phyloP scores from a whole-genome alignment of 1,139 yeast genomes.

The Suhomyces yuchorum region DNA sequence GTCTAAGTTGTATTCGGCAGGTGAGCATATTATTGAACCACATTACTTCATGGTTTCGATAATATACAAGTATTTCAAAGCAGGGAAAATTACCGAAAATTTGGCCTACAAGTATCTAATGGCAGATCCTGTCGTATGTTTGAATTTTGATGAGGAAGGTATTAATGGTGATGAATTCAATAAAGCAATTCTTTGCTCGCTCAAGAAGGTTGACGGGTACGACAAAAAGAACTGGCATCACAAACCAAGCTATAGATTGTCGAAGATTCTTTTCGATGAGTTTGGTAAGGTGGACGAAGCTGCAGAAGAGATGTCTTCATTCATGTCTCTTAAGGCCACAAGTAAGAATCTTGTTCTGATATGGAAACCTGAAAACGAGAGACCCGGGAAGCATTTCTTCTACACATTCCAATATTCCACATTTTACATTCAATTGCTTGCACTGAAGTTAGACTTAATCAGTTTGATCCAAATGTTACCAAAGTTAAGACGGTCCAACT shows the following conservation, averaged over 20 bases:
- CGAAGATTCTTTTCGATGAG: conserved; percentile 60
- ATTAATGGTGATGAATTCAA: conserved; percentile 18
- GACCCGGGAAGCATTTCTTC: conserved; percentile 91
- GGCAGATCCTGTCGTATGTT: conserved; percentile 32
- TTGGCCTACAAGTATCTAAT: conserved; percentile 43
- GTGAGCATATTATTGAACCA: conserved; percentile 71
- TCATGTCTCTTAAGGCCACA: conserved; percentile 67
- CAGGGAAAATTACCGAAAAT: conserved; percentile 31
- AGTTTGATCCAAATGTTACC: conserved; percentile 63
- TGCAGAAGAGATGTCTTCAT: conserved; percentile 58
- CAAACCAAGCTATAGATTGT: conserved; percentile 74
- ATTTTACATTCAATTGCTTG: conserved; percentile 61
- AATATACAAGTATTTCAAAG: conserved; percentile 56
- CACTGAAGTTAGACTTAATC: conserved; percentile 56
- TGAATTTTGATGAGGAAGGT: not conserved
- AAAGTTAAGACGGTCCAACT: conserved; percentile 71
- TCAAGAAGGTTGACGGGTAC: conserved; percentile 43
- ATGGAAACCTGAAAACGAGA: conserved; percentile 91
- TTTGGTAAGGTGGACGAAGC: conserved; percentile 58
- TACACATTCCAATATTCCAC: conserved; percentile 72
- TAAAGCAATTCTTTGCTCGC: conserved; percentile 27
- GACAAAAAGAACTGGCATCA: conserved; percentile 96
- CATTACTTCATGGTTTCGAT: conserved; percentile 65
- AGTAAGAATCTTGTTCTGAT: conserved; percentile 77
- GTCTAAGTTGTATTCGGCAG: conserved; percentile 42